Evolutionary conservation across 2,329 filamentous ascomycete genomes (phyloP).

Genomic region (Furcasterigmium sp.): DNA sequence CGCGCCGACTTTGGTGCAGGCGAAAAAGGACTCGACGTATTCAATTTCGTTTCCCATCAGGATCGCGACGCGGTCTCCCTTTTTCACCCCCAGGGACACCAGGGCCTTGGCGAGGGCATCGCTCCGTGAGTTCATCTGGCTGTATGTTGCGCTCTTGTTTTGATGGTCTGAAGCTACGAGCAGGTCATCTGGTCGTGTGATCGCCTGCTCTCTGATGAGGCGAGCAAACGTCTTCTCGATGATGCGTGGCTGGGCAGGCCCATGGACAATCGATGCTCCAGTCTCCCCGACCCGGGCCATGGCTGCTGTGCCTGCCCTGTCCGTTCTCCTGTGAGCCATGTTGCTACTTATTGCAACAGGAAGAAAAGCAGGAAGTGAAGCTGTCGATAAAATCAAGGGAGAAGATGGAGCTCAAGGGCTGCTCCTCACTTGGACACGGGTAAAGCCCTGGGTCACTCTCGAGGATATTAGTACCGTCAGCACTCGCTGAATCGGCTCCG

Average conservation of each 20-base stretch:
- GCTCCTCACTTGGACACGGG: too few species aligned
- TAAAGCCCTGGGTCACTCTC: too few species aligned
- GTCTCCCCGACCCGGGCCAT: not conserved
- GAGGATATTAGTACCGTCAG: too few species aligned
- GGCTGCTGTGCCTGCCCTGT: not conserved
- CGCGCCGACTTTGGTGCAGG: conserved; percentile 1
- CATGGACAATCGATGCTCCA: not conserved
- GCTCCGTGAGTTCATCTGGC: not conserved
- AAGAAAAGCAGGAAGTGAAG: not conserved
- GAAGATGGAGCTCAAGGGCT: too few species aligned
- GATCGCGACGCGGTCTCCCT: not conserved
- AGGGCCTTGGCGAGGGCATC: not conserved
- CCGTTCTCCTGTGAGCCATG: not conserved
- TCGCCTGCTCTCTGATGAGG: not conserved
- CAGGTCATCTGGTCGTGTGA: not conserved
- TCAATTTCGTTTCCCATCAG: conserved; percentile 2
- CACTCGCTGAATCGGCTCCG: too few species aligned
- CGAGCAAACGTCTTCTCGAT: not conserved
- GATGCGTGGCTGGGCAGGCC: not conserved
- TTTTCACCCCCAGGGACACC: not conserved
- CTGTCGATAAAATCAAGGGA: not conserved
- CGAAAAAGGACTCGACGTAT: conserved; percentile 1
- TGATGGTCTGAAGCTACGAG: not conserved
- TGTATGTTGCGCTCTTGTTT: not conserved
- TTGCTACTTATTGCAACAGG: not conserved